Evolutionary conservation across 345 rosid genomes (phyloP).

Genomic region (Schrenkiella parvula): DNA sequence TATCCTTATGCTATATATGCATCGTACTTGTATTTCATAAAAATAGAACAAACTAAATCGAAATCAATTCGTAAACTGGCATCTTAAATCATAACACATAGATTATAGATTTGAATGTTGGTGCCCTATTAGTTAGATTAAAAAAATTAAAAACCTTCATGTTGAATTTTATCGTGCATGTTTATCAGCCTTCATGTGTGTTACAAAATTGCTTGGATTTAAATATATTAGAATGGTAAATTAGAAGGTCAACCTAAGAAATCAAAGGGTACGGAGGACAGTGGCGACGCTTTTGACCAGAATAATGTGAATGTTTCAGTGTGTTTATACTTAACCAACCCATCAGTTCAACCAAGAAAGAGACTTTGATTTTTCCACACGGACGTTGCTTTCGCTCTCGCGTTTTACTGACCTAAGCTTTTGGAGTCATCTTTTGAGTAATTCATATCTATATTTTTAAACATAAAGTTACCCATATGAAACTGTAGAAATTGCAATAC

Average conservation of each 20-base stretch:
- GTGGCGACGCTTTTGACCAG: slow-evolving; percentile 6
- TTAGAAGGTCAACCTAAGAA: neutral
- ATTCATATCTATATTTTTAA: neutral
- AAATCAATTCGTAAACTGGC: too few relatives aligned
- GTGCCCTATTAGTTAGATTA: too few relatives aligned
- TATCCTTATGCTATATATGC: too few relatives aligned
- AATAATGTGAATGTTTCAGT: neutral
- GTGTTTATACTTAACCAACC: slow-evolving; percentile 26
- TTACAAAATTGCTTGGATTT: neutral
- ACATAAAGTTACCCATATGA: neutral
- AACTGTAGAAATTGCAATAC: slow-evolving; percentile 1
- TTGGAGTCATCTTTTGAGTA: slow-evolving; percentile 3
- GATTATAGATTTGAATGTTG: too few relatives aligned
- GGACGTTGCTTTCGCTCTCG: slow-evolving; percentile 27
- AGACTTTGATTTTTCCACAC: slow-evolving; percentile 23
- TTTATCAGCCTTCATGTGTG: neutral
- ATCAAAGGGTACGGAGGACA: neutral
- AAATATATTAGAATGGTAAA: slow-evolving; percentile 1
- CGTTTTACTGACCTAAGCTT: neutral
- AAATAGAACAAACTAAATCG: too few relatives aligned
- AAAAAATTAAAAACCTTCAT: too few relatives aligned
- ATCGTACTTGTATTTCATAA: too few relatives aligned
- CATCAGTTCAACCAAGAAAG: neutral
- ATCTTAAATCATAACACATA: too few relatives aligned
- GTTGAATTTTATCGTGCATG: neutral